These are phyloP conservation scores for Leccinum aurantiacum DNA, from an alignment of 768 basidiomycete species.

Conservation along the genomic window DNA sequence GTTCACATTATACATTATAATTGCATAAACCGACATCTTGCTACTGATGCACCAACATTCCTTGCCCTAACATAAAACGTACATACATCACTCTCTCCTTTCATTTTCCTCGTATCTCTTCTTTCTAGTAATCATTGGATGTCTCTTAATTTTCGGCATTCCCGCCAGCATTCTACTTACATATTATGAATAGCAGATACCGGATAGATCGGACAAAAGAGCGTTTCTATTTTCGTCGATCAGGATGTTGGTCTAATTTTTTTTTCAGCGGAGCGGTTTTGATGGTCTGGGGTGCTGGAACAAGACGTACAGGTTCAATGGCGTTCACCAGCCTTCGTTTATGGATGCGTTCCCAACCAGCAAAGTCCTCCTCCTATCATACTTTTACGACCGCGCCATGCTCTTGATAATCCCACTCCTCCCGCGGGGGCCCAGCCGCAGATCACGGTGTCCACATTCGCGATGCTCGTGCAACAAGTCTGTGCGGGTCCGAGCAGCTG, in stretches of 20 bases:
- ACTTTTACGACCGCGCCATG: slow-evolving; percentile 93
- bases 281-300: background rate
- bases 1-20: background rate
- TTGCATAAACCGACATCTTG: background rate
- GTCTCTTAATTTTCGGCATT: background rate
- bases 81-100: too few relatives aligned
- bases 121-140: too few relatives aligned
- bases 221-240: slow-evolving; percentile 12
- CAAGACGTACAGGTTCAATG: slow-evolving; percentile 59
- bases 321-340: slow-evolving; percentile 94
- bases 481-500: slow-evolving; percentile 70
- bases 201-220: background rate
- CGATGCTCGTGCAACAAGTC: slow-evolving; percentile 63
- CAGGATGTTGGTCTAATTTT: slow-evolving; percentile 14
- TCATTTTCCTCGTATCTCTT: too few relatives aligned
- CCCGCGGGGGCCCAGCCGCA: slow-evolving; percentile 22
- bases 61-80: too few relatives aligned
- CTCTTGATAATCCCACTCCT: slow-evolving; percentile 57
- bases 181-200: too few relatives aligned
- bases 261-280: background rate
- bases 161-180: background rate
- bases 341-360: slow-evolving; percentile 85
- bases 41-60: background rate
- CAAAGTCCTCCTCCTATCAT: slow-evolving; percentile 87
- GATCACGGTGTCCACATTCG: slow-evolving; percentile 57